Percentiles rank a stretch among this genome's conserved stretches.
Evolutionary conservation across 441 rosid species (phyloP).

Genomic region (Gossypium davidsonii): DNA sequence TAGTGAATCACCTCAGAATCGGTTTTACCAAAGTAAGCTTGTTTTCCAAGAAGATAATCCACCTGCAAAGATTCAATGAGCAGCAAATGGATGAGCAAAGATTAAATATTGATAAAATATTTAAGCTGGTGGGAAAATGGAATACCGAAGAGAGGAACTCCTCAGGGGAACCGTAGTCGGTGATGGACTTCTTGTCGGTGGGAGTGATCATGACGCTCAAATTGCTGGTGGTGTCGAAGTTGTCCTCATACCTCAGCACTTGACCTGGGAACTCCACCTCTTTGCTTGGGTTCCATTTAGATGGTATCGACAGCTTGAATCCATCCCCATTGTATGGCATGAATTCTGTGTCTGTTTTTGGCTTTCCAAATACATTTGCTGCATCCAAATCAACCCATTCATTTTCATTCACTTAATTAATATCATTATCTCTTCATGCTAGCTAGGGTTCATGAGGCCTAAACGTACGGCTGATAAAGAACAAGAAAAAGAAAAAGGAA

Average conservation of each 20-base stretch:
- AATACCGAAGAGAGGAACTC: constrained; percentile 68
- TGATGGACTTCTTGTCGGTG: constrained; percentile 84
- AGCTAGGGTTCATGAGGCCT: too few species aligned
- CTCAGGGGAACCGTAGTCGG: constrained; percentile 81
- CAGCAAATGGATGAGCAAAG: neutral
- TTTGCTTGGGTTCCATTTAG: constrained; percentile 97
- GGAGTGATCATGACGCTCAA: constrained; percentile 68
- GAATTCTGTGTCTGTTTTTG: constrained; percentile 81
- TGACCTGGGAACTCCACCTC: constrained; percentile 89
- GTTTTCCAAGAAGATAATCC: constrained; percentile 75
- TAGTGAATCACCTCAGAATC: constrained; percentile 55
- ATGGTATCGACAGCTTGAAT: constrained; percentile 62
- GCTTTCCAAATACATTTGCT: constrained; percentile 97
- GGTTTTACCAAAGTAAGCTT: constrained; percentile 66
- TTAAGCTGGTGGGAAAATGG: neutral
- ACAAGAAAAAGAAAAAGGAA: neutral
- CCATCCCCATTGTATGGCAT: constrained; percentile 67
- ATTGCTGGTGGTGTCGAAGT: constrained; percentile 69
- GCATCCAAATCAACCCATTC: constrained; percentile 13
- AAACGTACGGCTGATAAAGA: neutral
- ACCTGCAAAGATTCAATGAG: constrained; percentile 43
- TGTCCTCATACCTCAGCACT: constrained; percentile 87
- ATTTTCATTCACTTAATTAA: too few species aligned
- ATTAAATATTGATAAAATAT: neutral
- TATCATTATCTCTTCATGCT: too few species aligned